Evolutionary conservation across 2,329 filamentous ascomycete species (phyloP).

Genomic region (Neurospora sp.): DNA sequence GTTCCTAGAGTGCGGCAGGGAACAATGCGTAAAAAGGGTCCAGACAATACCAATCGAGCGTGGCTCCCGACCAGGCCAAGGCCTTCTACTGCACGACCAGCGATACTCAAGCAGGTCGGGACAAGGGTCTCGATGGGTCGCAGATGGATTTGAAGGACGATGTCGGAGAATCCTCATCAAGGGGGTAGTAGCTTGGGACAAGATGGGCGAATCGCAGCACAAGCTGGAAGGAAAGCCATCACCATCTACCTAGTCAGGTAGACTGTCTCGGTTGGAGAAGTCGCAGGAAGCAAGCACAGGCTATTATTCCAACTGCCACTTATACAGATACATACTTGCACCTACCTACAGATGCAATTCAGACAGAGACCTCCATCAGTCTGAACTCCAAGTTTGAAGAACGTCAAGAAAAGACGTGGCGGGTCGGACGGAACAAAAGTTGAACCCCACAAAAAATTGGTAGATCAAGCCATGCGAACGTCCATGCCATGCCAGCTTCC

Average conservation of each 20-base stretch:
- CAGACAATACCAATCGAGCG: not conserved
- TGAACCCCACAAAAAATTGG: not conserved
- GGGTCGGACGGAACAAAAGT: not conserved
- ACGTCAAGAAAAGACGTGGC: not conserved
- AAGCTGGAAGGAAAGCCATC: not conserved
- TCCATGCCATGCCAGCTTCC: not conserved
- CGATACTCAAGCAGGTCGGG: not conserved
- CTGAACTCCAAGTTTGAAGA: not conserved
- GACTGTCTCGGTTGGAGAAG: not conserved
- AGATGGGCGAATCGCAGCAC: not conserved
- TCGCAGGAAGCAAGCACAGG: not conserved
- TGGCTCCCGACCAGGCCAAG: not conserved
- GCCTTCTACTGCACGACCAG: not conserved
- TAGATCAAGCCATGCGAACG: not conserved
- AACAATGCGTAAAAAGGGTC: not conserved
- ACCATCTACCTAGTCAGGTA: not conserved
- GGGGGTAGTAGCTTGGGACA: not conserved
- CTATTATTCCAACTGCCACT: not conserved
- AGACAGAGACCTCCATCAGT: not conserved
- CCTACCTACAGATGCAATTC: not conserved
- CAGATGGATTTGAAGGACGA: not conserved
- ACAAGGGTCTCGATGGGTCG: not conserved
- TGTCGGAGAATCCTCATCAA: not conserved
- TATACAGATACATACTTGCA: not conserved
- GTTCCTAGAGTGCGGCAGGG: not conserved